Evolutionary conservation across 306 rosid genomes (phyloP), one percentile per base, ranked within the genome.

Genomic region (Cicer pinnatifidum): DNA sequence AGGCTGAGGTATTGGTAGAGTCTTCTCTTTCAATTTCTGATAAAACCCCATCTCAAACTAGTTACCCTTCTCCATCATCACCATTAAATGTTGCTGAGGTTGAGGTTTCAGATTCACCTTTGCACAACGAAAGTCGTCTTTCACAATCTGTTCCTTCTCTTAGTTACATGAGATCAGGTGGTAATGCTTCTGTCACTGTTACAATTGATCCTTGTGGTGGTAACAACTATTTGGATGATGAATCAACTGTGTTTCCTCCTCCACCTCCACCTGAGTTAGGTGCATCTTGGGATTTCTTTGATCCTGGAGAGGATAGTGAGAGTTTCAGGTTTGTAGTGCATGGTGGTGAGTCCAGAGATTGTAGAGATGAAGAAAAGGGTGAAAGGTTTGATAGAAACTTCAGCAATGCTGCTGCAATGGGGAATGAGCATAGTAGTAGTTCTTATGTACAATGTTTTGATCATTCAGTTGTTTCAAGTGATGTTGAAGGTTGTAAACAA

Each of bases 211-310:
- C 92, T 1, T 66, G 54, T 40, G 73, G 67, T 60, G 43, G 44
- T 66, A 62, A 78, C 51, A 43, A 76, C 19, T 88, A 65, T 64
- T 79, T 86, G 33, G 92, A 88, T 38, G 96, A 86, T 68, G 93
- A 91, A 1, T 75, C 89, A 1, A 77, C 54, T 1, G 80, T 79
- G 40, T 75, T 82, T 16, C 11, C 63, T 0, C 92, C 90, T 0
- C 92, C 91, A 0, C 96, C 89, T 0, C 98, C 90, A 47, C 88
- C 78, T 4, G 90, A 85, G 63, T 72, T 81, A 0, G 91, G 88
- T 69, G 80, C 92, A 37, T 85, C 90, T 19, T 94, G 99, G 99
- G 99, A 94, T 86, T 94, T 80, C 82, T 94, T 94, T 71, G 96
- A 88, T 28, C 90, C 95, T 56, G 64, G 53, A 17, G 96, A 89